A percentile compares a stretch with the other conserved stretches of the same genome.
Conservation (phyloP, 192 early-diverging fungal species). For the Mortierella antarctica region DNA sequence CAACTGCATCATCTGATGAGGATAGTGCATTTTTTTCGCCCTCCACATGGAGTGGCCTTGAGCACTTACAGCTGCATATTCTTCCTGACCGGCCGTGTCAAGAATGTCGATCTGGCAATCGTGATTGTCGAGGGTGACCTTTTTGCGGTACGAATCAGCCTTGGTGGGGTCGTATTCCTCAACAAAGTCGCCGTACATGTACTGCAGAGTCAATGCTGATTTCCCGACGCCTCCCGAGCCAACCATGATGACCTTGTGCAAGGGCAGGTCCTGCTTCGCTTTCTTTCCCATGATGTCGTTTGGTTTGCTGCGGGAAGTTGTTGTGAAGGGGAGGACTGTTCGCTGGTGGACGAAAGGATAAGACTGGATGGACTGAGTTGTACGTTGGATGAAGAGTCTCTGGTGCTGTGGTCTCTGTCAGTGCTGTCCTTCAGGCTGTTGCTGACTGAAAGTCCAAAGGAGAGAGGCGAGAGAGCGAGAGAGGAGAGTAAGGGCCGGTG, state of each 20-base stretch:
- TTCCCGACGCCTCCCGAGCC: conserved; percentile 93
- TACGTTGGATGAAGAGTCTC: too few species aligned
- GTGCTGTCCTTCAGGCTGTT: too few species aligned
- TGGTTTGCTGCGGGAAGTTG: too few species aligned
- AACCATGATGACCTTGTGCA: conserved; percentile 95
- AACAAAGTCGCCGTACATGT: conserved; percentile 94
- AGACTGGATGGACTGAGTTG: too few species aligned
- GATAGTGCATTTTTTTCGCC: too few species aligned
- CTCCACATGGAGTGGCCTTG: not conserved
- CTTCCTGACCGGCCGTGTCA: conserved; percentile 91
- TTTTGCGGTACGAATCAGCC: conserved; percentile 91
- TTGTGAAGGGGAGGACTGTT: too few species aligned
- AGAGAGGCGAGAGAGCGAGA: too few species aligned
- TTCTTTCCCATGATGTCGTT: conserved; percentile 71
- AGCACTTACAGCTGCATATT: conserved; percentile 82
- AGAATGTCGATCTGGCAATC: conserved; percentile 92
- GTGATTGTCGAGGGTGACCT: conserved; percentile 74
- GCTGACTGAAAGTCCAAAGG: too few species aligned
- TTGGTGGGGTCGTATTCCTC: conserved; percentile 96
- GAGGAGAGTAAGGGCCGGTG: too few species aligned
- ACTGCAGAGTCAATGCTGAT: conserved; percentile 88
- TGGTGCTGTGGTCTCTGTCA: too few species aligned
- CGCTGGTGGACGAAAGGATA: too few species aligned
- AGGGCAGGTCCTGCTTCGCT: conserved; percentile 71
- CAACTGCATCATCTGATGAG: too few species aligned